Evolutionary conservation across 495 filamentous ascomycete genomes (phyloP).

Genomic region (Bryoglossum gracile): DNA sequence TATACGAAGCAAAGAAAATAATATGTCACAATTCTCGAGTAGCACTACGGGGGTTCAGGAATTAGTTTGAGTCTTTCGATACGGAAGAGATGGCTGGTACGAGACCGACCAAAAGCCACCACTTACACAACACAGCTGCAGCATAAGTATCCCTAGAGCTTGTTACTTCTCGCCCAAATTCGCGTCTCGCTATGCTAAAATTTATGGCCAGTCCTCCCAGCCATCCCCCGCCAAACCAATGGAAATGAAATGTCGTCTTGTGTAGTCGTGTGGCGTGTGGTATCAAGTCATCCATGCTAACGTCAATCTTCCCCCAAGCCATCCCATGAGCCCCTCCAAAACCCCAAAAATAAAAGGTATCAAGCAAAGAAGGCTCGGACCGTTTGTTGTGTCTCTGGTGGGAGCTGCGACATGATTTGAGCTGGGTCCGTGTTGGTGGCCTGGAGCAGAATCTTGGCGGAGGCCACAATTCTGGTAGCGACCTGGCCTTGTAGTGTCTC

Average conservation of each 20-base stretch:
- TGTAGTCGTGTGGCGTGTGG: constrained; percentile 13
- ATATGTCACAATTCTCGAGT: no score
- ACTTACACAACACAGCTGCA: neutral
- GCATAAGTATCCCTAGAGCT: neutral
- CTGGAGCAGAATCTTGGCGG: constrained; percentile 66
- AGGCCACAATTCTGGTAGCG: constrained; percentile 59
- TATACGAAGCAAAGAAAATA: no score
- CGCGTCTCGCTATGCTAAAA: constrained; percentile 26
- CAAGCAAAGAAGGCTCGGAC: constrained; percentile 66
- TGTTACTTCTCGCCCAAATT: neutral
- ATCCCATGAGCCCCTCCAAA: neutral
- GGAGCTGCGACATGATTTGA: constrained; percentile 60
- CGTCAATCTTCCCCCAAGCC: constrained; percentile 11
- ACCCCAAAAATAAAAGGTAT: constrained; percentile 2
- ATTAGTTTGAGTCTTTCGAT: no score
- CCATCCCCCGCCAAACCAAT: constrained; percentile 10
- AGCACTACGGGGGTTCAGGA: no score
- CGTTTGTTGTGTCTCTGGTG: constrained; percentile 66
- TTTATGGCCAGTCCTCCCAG: constrained; percentile 9
- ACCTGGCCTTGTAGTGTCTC: constrained; percentile 84
- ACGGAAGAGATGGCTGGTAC: constrained; percentile 1
- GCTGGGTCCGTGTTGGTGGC: constrained; percentile 62
- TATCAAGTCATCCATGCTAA: constrained; percentile 21
- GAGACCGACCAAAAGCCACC: neutral
- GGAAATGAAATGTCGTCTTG: constrained; percentile 4